These are phyloP conservation scores for Hirschioporus abietinus DNA, from an alignment of 768 basidiomycete species.

Conservation along the genomic window DNA sequence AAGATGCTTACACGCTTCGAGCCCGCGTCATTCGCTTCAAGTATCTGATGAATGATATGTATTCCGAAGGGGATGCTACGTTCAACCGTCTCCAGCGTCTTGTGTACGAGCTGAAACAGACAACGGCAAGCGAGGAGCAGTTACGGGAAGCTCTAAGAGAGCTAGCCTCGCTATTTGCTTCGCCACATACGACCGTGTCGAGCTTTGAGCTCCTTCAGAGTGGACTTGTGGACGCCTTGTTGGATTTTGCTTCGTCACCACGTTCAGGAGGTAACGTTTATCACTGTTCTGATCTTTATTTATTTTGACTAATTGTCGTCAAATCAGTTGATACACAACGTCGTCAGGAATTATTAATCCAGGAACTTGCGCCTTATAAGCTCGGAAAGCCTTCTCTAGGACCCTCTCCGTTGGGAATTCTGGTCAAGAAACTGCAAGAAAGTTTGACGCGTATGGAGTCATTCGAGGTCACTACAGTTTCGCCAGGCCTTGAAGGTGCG, in stretches of 20 bases:
- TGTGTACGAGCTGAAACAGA: conserved; percentile 56
- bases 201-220: conserved; percentile 95
- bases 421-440: conserved; percentile 96
- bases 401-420: conserved; percentile 61
- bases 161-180: conserved; percentile 77
- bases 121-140: conserved; percentile 56
- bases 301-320: background rate
- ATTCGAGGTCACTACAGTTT: conserved; percentile 90
- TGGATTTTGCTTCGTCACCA: conserved; percentile 74
- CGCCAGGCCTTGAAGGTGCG: conserved; percentile 76
- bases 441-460: conserved; percentile 92
- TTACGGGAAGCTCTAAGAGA: conserved; percentile 58
- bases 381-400: conserved; percentile 35
- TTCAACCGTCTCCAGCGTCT: conserved; percentile 58
- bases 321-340: conserved; percentile 25
- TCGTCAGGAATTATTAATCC: conserved; percentile 75
- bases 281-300: background rate
- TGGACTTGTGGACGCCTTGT: conserved; percentile 82
- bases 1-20: conserved; percentile 90
- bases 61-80: conserved; percentile 50
- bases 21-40: conserved; percentile 86
- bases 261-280: conserved; percentile 47
- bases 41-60: conserved; percentile 51
- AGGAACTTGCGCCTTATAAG: conserved; percentile 62
- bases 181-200: conserved; percentile 74